A percentile compares a stretch with the other conserved stretches of the same genome.
Conservation (phyloP, 106 monocot species). For the Dendrobium nobile region DNA sequence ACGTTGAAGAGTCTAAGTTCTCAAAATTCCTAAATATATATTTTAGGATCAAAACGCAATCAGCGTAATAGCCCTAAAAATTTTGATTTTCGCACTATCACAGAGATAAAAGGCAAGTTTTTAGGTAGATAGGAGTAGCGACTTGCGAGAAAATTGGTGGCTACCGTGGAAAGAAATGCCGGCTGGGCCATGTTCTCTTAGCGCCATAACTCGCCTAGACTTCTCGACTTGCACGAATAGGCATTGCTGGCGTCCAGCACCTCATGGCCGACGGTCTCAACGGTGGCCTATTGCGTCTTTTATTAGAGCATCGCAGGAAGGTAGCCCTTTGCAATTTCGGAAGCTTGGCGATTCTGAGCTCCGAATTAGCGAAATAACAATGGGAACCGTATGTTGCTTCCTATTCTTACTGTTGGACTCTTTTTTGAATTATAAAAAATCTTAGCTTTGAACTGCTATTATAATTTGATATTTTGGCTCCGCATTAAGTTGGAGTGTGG, state of each 20-base stretch:
- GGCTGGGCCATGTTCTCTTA: background rate
- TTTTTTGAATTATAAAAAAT: background rate
- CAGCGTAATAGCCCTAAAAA: no score
- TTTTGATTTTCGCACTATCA: no score
- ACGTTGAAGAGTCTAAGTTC: no score
- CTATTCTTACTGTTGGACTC: background rate
- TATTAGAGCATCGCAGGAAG: constrained; percentile 29
- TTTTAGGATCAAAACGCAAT: no score
- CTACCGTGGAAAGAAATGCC: background rate
- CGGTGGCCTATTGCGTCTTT: constrained; percentile 3
- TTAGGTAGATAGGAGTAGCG: no score
- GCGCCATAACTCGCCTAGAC: background rate
- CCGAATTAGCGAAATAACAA: constrained; percentile 67
- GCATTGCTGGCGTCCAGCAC: background rate
- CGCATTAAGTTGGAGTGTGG: background rate
- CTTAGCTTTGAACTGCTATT: background rate
- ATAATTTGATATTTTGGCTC: background rate
- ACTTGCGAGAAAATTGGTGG: no score
- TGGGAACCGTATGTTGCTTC: constrained; percentile 55
- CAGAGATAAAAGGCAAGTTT: no score
- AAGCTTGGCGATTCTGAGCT: constrained; percentile 91
- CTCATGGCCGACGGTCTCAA: constrained; percentile 4
- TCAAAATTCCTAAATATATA: no score
- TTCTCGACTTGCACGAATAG: background rate
- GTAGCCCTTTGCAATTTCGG: constrained; percentile 43